phyloP scores from a whole-genome alignment of 2,329 filamentous ascomycete genomes.

The Cladobotryum mycophilum region DNA sequence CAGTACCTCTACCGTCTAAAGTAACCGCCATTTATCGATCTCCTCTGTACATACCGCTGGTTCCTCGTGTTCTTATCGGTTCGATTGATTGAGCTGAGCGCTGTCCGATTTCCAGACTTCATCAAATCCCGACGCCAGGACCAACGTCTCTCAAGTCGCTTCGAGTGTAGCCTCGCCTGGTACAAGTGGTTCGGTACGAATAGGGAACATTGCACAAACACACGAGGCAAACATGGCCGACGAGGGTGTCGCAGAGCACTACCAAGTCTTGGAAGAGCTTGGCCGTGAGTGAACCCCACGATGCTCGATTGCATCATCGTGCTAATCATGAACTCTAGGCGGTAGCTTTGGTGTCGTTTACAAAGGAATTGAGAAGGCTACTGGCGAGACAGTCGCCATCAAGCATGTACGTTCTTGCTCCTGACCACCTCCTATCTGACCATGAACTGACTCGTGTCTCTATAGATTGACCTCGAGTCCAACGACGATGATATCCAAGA shows the following conservation, averaged over 20 bases:
- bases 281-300: constrained; percentile 62
- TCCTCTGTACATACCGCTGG: neutral
- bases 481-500: constrained; percentile 98
- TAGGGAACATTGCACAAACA: neutral
- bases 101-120: neutral
- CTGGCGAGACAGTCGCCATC: constrained; percentile 90
- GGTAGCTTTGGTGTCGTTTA: constrained; percentile 96
- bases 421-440: neutral
- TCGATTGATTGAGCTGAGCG: neutral
- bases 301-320: neutral
- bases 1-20: neutral
- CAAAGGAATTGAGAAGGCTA: constrained; percentile 87
- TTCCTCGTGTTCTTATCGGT: constrained; percentile 2
- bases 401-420: constrained; percentile 68
- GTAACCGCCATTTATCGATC: no score
- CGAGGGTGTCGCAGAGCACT: constrained; percentile 72
- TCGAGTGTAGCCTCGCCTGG: constrained; percentile 6
- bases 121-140: neutral
- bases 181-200: neutral
- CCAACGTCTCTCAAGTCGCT: constrained; percentile 8
- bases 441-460: neutral
- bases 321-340: constrained; percentile 43
- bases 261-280: constrained; percentile 92
- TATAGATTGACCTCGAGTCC: constrained; percentile 93
- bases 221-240: constrained; percentile 43